Percentiles rank a stretch among this genome's conserved stretches.
Evolutionary conservation across 257 asterid species (phyloP).

Genomic region (Fraxinus pennsylvanica): DNA sequence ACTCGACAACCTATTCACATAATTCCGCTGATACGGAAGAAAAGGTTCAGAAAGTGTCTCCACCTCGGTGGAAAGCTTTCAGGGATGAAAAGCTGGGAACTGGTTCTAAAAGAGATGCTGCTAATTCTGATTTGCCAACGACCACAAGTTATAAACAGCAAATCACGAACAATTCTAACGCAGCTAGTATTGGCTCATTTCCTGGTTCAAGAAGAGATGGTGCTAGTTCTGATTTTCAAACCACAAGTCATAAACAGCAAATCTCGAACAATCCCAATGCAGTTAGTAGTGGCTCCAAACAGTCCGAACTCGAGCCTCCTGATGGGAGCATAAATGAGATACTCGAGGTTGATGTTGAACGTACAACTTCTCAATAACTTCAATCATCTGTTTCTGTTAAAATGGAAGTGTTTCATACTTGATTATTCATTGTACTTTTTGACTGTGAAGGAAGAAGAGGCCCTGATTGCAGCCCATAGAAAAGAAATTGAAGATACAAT

Average conservation of each 20-base stretch:
- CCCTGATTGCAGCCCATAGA: constrained; percentile 88
- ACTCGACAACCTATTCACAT: constrained; percentile 43
- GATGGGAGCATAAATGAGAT: constrained; percentile 80
- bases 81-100: constrained; percentile 64
- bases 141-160: constrained; percentile 54
- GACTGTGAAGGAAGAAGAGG: constrained; percentile 79
- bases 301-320: constrained; percentile 53
- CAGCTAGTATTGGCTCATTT: constrained; percentile 16
- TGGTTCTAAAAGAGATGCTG: constrained; percentile 52
- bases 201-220: constrained; percentile 51
- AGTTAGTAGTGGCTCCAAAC: constrained; percentile 42
- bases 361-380: background rate
- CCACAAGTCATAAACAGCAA: constrained; percentile 53
- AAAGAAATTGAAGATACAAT: constrained; percentile 95
- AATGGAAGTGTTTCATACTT: constrained; percentile 12
- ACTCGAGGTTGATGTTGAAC: constrained; percentile 65
- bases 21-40: constrained; percentile 59
- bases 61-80: constrained; percentile 63
- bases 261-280: constrained; percentile 38
- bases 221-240: constrained; percentile 36
- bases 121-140: constrained; percentile 38
- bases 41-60: constrained; percentile 74
- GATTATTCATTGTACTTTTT: constrained; percentile 24
- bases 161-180: constrained; percentile 37
- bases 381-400: background rate